phyloP scores from a whole-genome alignment of 176 grass and related monocot species.

The Rhipidocladum racemiflorum region DNA sequence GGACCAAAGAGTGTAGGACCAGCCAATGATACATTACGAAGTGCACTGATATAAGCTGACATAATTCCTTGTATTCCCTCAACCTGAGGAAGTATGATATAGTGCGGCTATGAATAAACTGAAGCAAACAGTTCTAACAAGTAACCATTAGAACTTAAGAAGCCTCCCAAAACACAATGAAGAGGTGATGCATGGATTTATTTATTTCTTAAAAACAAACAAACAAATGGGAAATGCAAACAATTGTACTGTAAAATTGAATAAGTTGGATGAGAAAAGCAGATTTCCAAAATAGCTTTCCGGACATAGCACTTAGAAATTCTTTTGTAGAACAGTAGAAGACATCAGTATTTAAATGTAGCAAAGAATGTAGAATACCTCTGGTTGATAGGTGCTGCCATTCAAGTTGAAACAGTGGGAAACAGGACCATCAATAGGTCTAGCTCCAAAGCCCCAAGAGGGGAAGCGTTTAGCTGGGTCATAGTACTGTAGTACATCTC shows the following conservation, averaged over 20 bases:
- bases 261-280: neutral
- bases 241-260: conserved; percentile 7
- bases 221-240: neutral
- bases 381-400: conserved; percentile 86
- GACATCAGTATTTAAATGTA: conserved; percentile 6
- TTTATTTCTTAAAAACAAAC: neutral
- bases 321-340: conserved; percentile 18
- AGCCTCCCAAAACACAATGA: neutral
- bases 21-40: conserved; percentile 91
- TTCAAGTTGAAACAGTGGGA: conserved; percentile 99
- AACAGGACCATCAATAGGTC: conserved; percentile 94
- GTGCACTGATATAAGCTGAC: conserved; percentile 94
- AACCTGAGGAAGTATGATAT: conserved; percentile 53
- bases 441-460: conserved; percentile 97
- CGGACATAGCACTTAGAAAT: neutral
- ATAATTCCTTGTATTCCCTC: conserved; percentile 98
- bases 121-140: conserved; percentile 23
- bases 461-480: conserved; percentile 70
- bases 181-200: neutral
- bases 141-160: neutral
- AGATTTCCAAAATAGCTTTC: neutral
- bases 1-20: conserved; percentile 94
- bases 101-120: conserved; percentile 22
- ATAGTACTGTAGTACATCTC: conserved; percentile 89
- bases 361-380: conserved; percentile 44